These are phyloP conservation scores for Kickxella alabastrina DNA, from an alignment of 192 early-diverging fungal genomes.

Conservation along the genomic window DNA sequence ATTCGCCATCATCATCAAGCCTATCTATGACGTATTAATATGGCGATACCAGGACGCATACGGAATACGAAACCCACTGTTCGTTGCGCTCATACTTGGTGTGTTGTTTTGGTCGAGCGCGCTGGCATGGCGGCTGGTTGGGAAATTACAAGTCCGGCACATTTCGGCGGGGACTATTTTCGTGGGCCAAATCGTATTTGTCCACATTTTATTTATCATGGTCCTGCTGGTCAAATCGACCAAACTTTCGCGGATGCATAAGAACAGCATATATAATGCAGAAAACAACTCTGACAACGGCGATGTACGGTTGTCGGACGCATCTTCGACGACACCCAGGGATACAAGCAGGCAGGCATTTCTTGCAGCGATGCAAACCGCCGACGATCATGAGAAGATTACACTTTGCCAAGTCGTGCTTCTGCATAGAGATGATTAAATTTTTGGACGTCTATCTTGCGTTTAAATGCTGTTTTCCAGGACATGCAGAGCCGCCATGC, in stretches of 20 bases:
- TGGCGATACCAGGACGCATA: constrained; percentile 37
- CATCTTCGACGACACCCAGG: too few species aligned
- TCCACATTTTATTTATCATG: constrained; percentile 13
- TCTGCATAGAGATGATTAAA: constrained; percentile 31
- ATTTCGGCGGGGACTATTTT: constrained; percentile 15
- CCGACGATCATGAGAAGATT: constrained; percentile 13
- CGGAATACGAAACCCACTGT: constrained; percentile 24
- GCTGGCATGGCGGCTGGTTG: constrained; percentile 22
- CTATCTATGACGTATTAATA: constrained; percentile 12
- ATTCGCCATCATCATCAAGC: constrained; percentile 19
- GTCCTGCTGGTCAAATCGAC: constrained; percentile 20
- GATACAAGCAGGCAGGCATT: constrained; percentile 11
- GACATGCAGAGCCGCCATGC: neutral
- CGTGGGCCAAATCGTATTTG: constrained; percentile 17
- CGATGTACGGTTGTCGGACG: too few species aligned
- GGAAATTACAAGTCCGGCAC: constrained; percentile 2
- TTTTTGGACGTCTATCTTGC: constrained; percentile 40
- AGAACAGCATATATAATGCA: neutral
- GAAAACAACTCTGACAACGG: too few species aligned
- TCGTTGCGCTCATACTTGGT: constrained; percentile 9
- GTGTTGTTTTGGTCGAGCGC: constrained; percentile 10
- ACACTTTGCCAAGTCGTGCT: constrained; percentile 21
- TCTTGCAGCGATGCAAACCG: constrained; percentile 14
- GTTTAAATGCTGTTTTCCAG: constrained; percentile 23
- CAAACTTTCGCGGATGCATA: constrained; percentile 9